A percentile compares a stretch with the other conserved stretches of the same genome.
These are phyloP conservation scores for Cryptococcus hybrid DNA, from an alignment of 1,284 basidiomycete genomes.

Conservation along the genomic window DNA sequence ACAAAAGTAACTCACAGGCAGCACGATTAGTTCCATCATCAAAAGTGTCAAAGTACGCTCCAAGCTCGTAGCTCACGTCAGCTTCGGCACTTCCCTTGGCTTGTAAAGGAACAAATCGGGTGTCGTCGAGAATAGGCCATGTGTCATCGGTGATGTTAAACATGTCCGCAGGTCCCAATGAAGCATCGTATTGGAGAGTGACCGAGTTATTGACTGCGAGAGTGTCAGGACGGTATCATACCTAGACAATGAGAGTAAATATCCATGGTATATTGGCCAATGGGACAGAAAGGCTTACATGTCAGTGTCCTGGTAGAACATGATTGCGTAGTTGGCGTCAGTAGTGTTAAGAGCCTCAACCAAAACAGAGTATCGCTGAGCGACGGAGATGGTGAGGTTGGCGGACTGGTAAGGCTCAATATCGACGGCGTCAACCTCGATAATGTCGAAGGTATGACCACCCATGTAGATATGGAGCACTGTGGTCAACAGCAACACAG, in stretches of 20 bases:
- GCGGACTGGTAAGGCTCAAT: constrained; percentile 68
- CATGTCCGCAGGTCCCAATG: constrained; percentile 19
- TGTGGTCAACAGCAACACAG: not conserved
- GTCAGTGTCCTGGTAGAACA: constrained; percentile 76
- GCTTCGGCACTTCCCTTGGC: constrained; percentile 38
- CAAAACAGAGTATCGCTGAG: constrained; percentile 91
- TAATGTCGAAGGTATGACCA: constrained; percentile 85
- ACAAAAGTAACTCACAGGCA: too few species aligned
- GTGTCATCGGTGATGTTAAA: constrained; percentile 21
- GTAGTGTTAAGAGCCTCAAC: constrained; percentile 87
- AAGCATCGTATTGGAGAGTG: constrained; percentile 63
- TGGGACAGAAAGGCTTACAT: constrained; percentile 46
- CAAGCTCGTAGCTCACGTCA: constrained; percentile 45
- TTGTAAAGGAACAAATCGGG: constrained; percentile 47
- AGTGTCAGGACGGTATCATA: constrained; percentile 70
- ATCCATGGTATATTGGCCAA: not conserved
- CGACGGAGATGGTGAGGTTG: constrained; percentile 70
- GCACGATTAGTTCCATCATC: constrained; percentile 51
- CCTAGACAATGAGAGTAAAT: constrained; percentile 54
- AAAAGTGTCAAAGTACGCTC: constrained; percentile 47
- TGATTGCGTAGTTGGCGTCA: constrained; percentile 77
- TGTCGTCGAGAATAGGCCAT: constrained; percentile 48
- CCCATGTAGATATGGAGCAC: constrained; percentile 86
- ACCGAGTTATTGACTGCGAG: constrained; percentile 78
- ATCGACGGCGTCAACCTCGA: constrained; percentile 87